Conservation (phyloP, 371 early-diverging fungal genomes). For the Mortierella sp. region DNA sequence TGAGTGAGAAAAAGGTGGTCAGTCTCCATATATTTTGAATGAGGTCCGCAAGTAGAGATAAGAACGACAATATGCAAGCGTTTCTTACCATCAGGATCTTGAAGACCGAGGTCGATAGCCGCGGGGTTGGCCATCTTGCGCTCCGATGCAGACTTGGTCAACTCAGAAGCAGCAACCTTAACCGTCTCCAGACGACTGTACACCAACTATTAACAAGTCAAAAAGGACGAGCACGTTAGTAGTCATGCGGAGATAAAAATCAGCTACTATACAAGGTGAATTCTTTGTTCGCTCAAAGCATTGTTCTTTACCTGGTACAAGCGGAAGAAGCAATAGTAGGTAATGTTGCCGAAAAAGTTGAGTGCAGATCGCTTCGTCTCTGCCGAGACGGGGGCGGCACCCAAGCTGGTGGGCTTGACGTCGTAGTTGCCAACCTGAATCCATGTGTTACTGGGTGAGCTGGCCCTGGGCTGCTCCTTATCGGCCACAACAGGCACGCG, state of each 20-base stretch:
- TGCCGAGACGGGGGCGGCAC: conserved; percentile 23
- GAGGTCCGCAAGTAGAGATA: not conserved
- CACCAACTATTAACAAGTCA: conserved; percentile 68
- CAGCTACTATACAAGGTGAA: too few relatives aligned
- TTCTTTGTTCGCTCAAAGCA: not conserved
- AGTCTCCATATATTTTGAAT: not conserved
- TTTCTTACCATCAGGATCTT: conserved; percentile 61
- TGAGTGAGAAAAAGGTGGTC: not conserved
- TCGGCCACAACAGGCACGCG: conserved; percentile 47
- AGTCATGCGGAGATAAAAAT: not conserved
- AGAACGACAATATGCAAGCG: not conserved
- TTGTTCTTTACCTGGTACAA: conserved; percentile 78
- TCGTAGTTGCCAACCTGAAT: conserved; percentile 55
- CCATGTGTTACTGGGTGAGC: conserved; percentile 53
- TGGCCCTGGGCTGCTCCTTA: conserved; percentile 38
- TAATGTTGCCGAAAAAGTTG: conserved; percentile 78
- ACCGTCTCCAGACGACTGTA: conserved; percentile 86
- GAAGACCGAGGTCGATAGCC: conserved; percentile 87
- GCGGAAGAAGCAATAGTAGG: conserved; percentile 90
- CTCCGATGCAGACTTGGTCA: conserved; percentile 68
- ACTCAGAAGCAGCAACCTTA: conserved; percentile 76
- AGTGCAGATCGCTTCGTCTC: conserved; percentile 60
- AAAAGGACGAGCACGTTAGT: not conserved
- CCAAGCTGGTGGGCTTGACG: conserved; percentile 53
- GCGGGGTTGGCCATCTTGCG: conserved; percentile 78